Percentiles rank a stretch among this genome's conserved stretches.
phyloP scores from a whole-genome alignment of 164 flowering plant genomes.

The Euptelea pleiosperma region DNA sequence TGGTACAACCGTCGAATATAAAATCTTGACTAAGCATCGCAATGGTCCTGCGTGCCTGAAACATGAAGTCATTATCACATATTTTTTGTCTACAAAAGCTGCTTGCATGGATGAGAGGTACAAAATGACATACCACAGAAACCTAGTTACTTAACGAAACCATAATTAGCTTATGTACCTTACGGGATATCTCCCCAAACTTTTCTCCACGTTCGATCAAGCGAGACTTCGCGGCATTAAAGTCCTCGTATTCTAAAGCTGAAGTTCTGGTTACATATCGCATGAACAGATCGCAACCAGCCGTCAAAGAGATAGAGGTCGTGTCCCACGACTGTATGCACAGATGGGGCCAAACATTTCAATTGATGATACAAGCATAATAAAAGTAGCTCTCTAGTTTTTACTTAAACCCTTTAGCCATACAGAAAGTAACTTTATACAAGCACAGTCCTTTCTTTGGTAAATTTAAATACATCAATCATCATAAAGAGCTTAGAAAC shows the following conservation, averaged over 20 bases:
- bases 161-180: conserved; percentile 42
- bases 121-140: not conserved
- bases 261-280: conserved; percentile 93
- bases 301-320: conserved; percentile 92
- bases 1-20: conserved; percentile 93
- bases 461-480: not conserved
- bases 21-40: conserved; percentile 97
- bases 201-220: conserved; percentile 94
- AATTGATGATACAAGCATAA: conserved; percentile 3
- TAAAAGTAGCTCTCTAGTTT: not conserved
- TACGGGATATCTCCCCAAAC: conserved; percentile 90
- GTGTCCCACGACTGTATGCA: conserved; percentile 81
- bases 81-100: not conserved
- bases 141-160: conserved; percentile 6
- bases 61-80: not conserved
- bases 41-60: conserved; percentile 87
- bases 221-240: conserved; percentile 87
- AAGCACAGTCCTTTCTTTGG: not conserved
- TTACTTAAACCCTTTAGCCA: not conserved
- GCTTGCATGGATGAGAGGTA: not conserved
- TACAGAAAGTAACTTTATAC: not conserved
- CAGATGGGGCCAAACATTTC: conserved; percentile 13
- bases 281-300: conserved; percentile 95
- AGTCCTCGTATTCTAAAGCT: conserved; percentile 91
- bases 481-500: not conserved